Percentiles rank a stretch among this genome's conserved stretches.
Evolutionary conservation across 169 alveolate genomes (phyloP).

Genomic region (Toxoplasma gondii): DNA sequence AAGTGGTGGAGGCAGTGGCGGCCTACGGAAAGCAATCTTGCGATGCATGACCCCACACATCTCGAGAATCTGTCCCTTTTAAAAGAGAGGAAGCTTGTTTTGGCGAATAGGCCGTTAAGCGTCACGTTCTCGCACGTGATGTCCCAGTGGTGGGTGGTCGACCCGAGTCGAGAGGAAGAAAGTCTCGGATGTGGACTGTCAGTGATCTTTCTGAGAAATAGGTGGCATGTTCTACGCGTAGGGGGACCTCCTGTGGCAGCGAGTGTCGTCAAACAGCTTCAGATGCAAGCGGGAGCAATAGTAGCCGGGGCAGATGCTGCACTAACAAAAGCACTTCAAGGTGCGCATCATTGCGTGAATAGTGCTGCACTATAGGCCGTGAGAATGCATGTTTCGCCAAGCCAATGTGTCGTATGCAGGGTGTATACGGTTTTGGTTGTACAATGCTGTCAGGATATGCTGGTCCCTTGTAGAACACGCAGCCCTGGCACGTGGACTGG

Average conservation of each 20-base stretch:
- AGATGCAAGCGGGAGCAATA: not conserved
- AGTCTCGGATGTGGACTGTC: not conserved
- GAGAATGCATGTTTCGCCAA: no score
- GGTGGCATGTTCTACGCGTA: not conserved
- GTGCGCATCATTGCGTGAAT: not conserved
- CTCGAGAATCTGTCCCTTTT: not conserved
- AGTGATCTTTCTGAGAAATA: not conserved
- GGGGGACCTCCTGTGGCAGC: conserved; percentile 16
- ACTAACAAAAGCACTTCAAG: not conserved
- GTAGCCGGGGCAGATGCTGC: not conserved
- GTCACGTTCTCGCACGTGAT: conserved; percentile 27
- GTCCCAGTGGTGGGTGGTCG: not conserved
- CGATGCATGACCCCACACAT: not conserved
- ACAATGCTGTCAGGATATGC: no score
- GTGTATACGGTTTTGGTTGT: no score
- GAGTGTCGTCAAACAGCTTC: not conserved
- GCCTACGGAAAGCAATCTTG: not conserved
- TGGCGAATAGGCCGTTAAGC: not conserved
- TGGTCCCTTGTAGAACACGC: no score
- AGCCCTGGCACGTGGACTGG: no score
- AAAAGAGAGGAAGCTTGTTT: not conserved
- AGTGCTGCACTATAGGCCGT: not conserved
- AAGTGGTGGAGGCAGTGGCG: conserved; percentile 16
- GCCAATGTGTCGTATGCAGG: no score
- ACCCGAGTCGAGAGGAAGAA: conserved; percentile 19